Percentiles rank a stretch among this genome's conserved stretches.
phyloP scores from a whole-genome alignment of 2,329 filamentous ascomycete genomes.

The Keithomyces neogunnii region DNA sequence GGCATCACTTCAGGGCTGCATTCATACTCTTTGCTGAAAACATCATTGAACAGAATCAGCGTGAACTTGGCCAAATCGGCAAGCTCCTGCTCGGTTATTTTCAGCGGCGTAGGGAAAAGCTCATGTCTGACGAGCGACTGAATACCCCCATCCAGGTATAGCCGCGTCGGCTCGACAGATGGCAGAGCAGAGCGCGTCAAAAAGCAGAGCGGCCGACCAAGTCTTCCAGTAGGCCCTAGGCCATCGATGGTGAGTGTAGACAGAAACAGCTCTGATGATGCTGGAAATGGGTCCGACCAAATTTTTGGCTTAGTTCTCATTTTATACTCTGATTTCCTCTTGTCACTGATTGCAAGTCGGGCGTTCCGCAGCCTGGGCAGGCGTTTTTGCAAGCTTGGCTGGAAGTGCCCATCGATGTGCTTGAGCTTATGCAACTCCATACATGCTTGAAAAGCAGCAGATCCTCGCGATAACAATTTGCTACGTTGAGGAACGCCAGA shows the following conservation, averaged over 20 bases:
- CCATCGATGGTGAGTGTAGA: constrained; percentile 51
- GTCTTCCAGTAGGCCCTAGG: constrained; percentile 46
- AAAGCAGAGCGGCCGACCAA: constrained; percentile 58
- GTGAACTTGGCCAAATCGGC: constrained; percentile 62
- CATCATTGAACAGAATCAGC: constrained; percentile 65
- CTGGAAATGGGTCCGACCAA: constrained; percentile 45
- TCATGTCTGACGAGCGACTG: neutral
- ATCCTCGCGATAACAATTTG: constrained; percentile 76
- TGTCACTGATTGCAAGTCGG: constrained; percentile 68
- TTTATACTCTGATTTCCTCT: constrained; percentile 62
- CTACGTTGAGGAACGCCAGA: constrained; percentile 55
- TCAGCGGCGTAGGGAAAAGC: neutral
- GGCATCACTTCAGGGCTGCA: constrained; percentile 55
- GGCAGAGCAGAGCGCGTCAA: constrained; percentile 62
- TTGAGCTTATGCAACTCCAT: constrained; percentile 55
- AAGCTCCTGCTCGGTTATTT: constrained; percentile 34
- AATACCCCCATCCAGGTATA: constrained; percentile 48
- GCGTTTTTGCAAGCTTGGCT: constrained; percentile 62
- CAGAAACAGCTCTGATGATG: constrained; percentile 48
- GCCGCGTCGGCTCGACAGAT: constrained; percentile 54
- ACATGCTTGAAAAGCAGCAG: constrained; percentile 81
- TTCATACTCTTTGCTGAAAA: constrained; percentile 84
- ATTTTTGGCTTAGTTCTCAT: constrained; percentile 73
- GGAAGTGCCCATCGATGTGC: constrained; percentile 64
- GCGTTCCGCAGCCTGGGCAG: constrained; percentile 84